Base-by-base conservation (phyloP, 2,329 filamentous ascomycete genomes). In the Cladophialophora chaetospira region DNA sequence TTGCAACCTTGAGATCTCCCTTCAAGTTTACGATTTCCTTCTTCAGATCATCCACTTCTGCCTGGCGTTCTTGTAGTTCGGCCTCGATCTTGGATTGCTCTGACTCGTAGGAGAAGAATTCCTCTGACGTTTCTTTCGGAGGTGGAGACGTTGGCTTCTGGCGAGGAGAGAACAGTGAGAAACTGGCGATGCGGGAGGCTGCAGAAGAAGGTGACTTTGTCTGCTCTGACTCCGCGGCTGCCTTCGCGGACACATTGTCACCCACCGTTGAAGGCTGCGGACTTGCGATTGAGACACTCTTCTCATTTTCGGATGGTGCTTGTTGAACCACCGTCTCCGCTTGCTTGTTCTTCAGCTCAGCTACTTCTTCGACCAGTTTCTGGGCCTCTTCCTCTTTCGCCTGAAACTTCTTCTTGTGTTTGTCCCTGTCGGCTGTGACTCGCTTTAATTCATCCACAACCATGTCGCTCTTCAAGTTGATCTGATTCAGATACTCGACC, bases 91-190 rank as follows among this genome's bases (percentile, higher is more conserved):
- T 84, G 2, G 89, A 88, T 11, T 95, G 79, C 72, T 97, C 93
- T 48, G 88, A 87, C 57, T 97, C 92, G 66, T 91, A 95, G 0
- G 91, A 96, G 73, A 97, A 97, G 73, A 97, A 88, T 46, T 96
- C 89, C 62, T 92, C 88, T 21, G 73, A 70, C 13, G 72, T 71
- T 29, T 73, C 71, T 29, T 71, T 65, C 23, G 69, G 61, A 5
- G 68, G 65, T n/a, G 67, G 63, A 10, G 72, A 68, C 9, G 67
- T 50, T 2, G 71, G 49, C 53, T 69, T 73, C 13, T 64, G 56
- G 45, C 69, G 72, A 13, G 73, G 71, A 15, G 73, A 75, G 53
- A 75, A 75, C 19, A 73, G 57, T 4, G 71, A 70, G 44, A 73
- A 62, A 33, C 70, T 69, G 19, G 70, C 67, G 28, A 73, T 69